phyloP scores from a whole-genome alignment of 2,329 filamentous ascomycete genomes.

The Fusarium sp. region DNA sequence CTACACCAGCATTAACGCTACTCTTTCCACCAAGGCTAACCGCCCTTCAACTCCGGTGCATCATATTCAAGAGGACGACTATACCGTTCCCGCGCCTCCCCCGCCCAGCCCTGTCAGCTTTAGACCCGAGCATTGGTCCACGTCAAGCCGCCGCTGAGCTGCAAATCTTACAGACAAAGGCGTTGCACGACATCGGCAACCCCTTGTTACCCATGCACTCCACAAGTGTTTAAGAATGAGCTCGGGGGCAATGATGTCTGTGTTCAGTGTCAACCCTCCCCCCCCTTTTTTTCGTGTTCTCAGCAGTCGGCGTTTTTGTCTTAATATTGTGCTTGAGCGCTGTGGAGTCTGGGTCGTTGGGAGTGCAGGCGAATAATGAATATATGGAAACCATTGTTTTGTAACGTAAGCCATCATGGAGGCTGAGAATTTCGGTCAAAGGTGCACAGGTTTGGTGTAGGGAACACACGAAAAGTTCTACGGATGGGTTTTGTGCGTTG shows the following conservation, averaged over 20 bases:
- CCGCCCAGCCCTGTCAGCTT: conserved; percentile 72
- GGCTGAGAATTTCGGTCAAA: conserved; percentile 19
- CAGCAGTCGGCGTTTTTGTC: conserved; percentile 31
- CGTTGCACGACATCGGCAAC: conserved; percentile 21
- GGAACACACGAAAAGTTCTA: conserved; percentile 30
- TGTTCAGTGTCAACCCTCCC: not conserved
- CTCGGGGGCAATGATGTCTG: conserved; percentile 2
- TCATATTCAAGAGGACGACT: conserved; percentile 66
- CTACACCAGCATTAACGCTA: conserved; percentile 62
- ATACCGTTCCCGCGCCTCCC: conserved; percentile 70
- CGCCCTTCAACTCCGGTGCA: conserved; percentile 58
- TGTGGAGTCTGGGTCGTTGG: conserved; percentile 36
- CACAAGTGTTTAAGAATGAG: conserved; percentile 5
- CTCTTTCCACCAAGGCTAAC: conserved; percentile 55
- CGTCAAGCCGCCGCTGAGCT: conserved; percentile 45
- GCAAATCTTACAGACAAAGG: conserved; percentile 15
- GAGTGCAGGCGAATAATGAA: conserved; percentile 28
- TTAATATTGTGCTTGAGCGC: conserved; percentile 21
- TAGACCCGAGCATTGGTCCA: conserved; percentile 64
- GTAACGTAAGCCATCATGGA: conserved; percentile 17
- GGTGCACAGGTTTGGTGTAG: conserved; percentile 33
- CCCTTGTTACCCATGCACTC: conserved; percentile 17
- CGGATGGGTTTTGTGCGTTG: conserved; percentile 7
- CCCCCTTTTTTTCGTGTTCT: conserved; percentile 1
- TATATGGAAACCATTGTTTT: conserved; percentile 16